Evolutionary conservation across 129 eudicot genomes (phyloP).

Genomic region (Centrapalus pauciflorus): DNA sequence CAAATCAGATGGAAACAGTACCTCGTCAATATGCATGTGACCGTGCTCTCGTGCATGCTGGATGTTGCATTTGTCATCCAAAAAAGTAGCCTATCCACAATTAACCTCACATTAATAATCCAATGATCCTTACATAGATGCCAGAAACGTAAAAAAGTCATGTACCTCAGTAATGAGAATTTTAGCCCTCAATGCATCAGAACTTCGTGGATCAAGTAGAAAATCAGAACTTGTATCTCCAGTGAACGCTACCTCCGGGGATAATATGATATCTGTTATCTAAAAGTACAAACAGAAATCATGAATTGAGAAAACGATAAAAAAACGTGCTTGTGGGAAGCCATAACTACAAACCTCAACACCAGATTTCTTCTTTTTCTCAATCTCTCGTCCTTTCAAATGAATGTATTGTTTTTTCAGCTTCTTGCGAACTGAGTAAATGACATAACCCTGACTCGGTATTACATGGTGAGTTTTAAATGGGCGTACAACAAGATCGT

Average conservation of each 20-base stretch:
- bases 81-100: slow-evolving; percentile 78
- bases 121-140: background rate
- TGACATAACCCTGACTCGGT: slow-evolving; percentile 95
- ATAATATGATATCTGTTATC: slow-evolving; percentile 84
- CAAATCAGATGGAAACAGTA: slow-evolving; percentile 14
- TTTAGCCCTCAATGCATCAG: slow-evolving; percentile 95
- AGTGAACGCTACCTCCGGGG: slow-evolving; percentile 95
- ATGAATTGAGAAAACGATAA: background rate
- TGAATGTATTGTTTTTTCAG: slow-evolving; percentile 84
- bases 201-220: slow-evolving; percentile 79
- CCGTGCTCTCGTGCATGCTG: slow-evolving; percentile 95
- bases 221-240: slow-evolving; percentile 93
- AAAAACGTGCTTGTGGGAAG: background rate
- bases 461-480: slow-evolving; percentile 91
- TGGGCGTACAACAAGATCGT: slow-evolving; percentile 90
- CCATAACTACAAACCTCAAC: slow-evolving; percentile 57
- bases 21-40: slow-evolving; percentile 94
- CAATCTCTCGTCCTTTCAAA: slow-evolving; percentile 82
- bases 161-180: slow-evolving; percentile 87
- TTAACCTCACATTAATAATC: background rate
- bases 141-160: background rate
- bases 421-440: slow-evolving; percentile 89
- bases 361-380: slow-evolving; percentile 91
- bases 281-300: slow-evolving; percentile 15
- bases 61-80: slow-evolving; percentile 64